A percentile compares a stretch with the other conserved stretches of the same genome.
Evolutionary conservation across 805 yeast species (phyloP).

Genomic region (Nematodospora valgi): DNA sequence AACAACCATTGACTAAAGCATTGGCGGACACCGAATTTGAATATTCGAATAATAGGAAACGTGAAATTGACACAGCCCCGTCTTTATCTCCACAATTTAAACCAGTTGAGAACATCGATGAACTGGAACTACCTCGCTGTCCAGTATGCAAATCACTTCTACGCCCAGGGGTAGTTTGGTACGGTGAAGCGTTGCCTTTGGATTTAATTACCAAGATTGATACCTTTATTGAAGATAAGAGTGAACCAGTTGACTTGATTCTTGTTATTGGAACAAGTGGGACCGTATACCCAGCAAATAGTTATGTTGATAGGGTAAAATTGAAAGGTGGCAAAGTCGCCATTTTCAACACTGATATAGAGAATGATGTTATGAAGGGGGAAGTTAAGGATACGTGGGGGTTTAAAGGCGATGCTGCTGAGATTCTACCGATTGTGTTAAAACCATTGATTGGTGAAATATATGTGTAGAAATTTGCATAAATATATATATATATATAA

Average conservation of each 20-base stretch:
- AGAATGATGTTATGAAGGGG: constrained; percentile 39
- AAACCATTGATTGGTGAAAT: constrained; percentile 41
- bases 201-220: constrained; percentile 64
- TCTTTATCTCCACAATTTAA: constrained; percentile 40
- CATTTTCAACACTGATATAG: constrained; percentile 71
- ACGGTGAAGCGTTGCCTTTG: constrained; percentile 83
- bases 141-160: constrained; percentile 69
- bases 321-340: constrained; percentile 80
- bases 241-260: constrained; percentile 58
- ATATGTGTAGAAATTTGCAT: not conserved
- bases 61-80: constrained; percentile 8
- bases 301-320: constrained; percentile 76
- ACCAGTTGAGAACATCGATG: constrained; percentile 48
- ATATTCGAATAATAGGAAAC: constrained; percentile 14
- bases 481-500: not conserved
- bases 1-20: constrained; percentile 58
- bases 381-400: constrained; percentile 55
- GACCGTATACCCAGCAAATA: constrained; percentile 87
- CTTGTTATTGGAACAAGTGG: constrained; percentile 86
- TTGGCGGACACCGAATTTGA: constrained; percentile 41
- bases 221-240: constrained; percentile 53
- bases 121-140: constrained; percentile 64
- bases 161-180: constrained; percentile 93
- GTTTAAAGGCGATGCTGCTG: constrained; percentile 78
- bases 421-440: constrained; percentile 62